Percentiles rank a stretch among this genome's conserved stretches.
Conservation (phyloP, 2,329 filamentous ascomycete genomes). For the Periconia sp. region DNA sequence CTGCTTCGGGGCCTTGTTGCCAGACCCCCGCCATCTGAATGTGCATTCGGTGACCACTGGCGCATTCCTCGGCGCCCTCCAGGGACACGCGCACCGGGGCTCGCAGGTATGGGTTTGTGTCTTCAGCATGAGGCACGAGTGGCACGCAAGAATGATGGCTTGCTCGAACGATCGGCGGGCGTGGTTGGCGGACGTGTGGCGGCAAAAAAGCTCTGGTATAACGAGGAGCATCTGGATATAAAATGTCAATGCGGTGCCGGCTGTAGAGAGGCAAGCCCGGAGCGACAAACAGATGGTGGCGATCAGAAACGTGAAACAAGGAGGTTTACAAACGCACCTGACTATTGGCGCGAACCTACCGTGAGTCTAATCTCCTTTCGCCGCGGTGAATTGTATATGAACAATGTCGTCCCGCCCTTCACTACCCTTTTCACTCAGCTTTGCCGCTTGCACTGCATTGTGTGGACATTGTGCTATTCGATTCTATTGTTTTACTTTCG, state of each 20-base stretch:
- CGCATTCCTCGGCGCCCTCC: conserved; percentile 33
- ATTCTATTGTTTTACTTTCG: conserved; percentile 27
- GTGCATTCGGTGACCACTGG: conserved; percentile 27
- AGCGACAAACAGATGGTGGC: conserved; percentile 34
- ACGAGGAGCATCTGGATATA: conserved; percentile 31
- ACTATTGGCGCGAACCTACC: conserved; percentile 36
- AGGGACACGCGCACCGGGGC: conserved; percentile 27
- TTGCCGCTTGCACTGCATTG: conserved; percentile 37
- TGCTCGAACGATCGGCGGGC: conserved; percentile 23
- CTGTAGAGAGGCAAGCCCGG: conserved; percentile 27
- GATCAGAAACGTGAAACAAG: conserved; percentile 46
- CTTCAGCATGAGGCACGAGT: conserved; percentile 31
- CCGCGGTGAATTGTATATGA: conserved; percentile 35
- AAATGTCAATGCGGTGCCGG: conserved; percentile 34
- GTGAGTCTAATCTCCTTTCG: conserved; percentile 31
- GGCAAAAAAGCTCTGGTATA: conserved; percentile 26
- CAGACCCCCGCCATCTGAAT: conserved; percentile 25
- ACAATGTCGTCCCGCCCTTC: conserved; percentile 29
- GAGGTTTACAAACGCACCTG: conserved; percentile 27
- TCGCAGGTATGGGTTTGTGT: conserved; percentile 27
- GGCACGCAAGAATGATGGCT: conserved; percentile 32
- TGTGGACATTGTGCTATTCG: conserved; percentile 32
- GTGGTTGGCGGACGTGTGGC: conserved; percentile 25
- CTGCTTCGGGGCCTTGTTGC: conserved; percentile 27
- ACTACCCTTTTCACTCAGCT: conserved; percentile 37